Conservation (phyloP, 768 basidiomycete genomes). For the Favolaschia claudopus region DNA sequence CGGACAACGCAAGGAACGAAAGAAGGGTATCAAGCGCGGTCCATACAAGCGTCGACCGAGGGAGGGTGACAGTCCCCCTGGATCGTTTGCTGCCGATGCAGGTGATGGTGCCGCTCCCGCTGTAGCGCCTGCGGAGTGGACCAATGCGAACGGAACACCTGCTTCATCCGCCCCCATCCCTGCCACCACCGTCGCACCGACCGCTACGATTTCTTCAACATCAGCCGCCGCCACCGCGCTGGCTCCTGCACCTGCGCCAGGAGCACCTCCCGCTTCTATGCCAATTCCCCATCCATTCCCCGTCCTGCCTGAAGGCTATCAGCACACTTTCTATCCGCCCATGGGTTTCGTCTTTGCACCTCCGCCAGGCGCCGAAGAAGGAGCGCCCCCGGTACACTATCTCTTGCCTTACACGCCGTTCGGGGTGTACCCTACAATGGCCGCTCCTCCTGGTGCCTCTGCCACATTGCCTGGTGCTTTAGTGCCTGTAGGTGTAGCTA, state of each 20-base stretch:
- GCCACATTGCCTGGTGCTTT: no score
- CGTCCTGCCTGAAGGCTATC: conserved; percentile 19
- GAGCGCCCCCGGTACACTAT: conserved; percentile 19
- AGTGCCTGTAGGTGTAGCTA: no score
- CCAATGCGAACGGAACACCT: neutral
- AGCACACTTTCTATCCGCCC: conserved; percentile 21
- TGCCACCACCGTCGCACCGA: neutral
- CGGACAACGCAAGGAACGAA: conserved; percentile 92
- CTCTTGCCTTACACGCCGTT: conserved; percentile 24
- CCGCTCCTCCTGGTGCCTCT: neutral
- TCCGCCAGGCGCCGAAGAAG: conserved; percentile 15
- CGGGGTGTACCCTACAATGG: conserved; percentile 18
- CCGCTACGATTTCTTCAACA: neutral
- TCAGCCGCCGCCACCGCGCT: neutral
- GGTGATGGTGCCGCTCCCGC: neutral
- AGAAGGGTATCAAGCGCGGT: conserved; percentile 88
- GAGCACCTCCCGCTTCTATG: no score
- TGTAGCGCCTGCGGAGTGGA: conserved; percentile 15
- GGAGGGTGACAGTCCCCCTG: conserved; percentile 27
- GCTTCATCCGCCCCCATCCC: neutral
- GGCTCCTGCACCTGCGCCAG: neutral
- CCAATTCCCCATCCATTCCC: conserved; percentile 7
- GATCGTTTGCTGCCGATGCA: neutral
- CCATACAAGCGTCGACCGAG: conserved; percentile 78
- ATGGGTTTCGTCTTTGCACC: conserved; percentile 20